Evolutionary conservation across 768 basidiomycete species (phyloP), one percentile per base, ranked within the genome.

Genomic region (Lentinula edodes): DNA sequence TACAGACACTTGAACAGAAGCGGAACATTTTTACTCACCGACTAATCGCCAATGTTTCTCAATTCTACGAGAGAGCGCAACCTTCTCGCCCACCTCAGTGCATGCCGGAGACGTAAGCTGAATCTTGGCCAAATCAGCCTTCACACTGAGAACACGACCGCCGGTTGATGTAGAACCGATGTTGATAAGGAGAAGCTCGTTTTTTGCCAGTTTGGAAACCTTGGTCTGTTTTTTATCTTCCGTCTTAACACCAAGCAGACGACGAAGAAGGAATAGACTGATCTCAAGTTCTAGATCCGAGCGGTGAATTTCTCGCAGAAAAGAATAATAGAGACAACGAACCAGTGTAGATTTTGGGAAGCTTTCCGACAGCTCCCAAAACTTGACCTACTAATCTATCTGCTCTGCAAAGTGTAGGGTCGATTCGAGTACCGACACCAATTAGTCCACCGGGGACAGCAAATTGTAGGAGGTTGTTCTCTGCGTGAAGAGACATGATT

Each of bases 161-260:
- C 97, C 97, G 2, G 95, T 96, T 3, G 95, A 97, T 1, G 95
- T 98, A 20, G 94, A 96, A 18, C 96, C 95, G 61, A 99, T 98
- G 78, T 98, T 98, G 80, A 99, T 95, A 63, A 98, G 84, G 2
- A 98, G 76, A 2, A 95, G 82, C 75, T 97, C 95, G 74, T 89
- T 90, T 76, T 96, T 96, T 62, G 86, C 82, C 50, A 97, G 83
- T 74, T 97, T 97, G 58, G 91, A 81, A 23, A 93, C 92, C 75
- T 95, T 99, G 20, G 97, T 97, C 73, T 95, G 93, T 74, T 98
- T 99, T 80, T 95, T 97, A 78, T 98, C 97, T 74, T 98, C 96
- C 23, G 95, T 94, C 75, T 95, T 95, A 64, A 99, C 97, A 72
- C 97, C 96, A n/a, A 98, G 85, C 58, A 98, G 78, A 62, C 97